Evolutionary conservation across 371 early-diverging fungal genomes (phyloP).

Genomic region (Mucor saturninus): DNA sequence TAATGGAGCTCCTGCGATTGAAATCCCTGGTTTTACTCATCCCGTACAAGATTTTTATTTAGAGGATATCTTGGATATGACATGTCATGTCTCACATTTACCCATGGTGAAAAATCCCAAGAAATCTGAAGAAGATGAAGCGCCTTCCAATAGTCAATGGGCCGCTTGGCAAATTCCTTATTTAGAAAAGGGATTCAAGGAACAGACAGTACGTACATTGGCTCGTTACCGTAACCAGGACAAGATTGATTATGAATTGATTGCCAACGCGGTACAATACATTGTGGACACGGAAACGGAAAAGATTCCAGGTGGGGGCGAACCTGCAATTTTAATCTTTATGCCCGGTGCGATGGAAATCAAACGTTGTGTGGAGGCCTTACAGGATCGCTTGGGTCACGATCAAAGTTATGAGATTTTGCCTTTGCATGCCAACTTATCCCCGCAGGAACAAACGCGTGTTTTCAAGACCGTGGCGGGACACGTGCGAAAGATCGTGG

Average conservation of each 20-base stretch:
- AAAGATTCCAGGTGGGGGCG: conserved; percentile 36
- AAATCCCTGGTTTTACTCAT: conserved; percentile 81
- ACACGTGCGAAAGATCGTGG: conserved; percentile 84
- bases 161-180: conserved; percentile 52
- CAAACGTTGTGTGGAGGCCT: conserved; percentile 65
- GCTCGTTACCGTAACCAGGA: conserved; percentile 55
- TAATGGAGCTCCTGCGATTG: conserved; percentile 65
- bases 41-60: conserved; percentile 76
- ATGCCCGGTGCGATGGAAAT: conserved; percentile 83
- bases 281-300: conserved; percentile 57
- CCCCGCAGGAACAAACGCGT: conserved; percentile 70
- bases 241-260: conserved; percentile 71
- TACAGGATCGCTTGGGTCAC: conserved; percentile 37
- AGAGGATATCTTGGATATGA: conserved; percentile 61
- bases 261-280: conserved; percentile 62
- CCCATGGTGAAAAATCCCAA: conserved; percentile 39
- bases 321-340: conserved; percentile 74
- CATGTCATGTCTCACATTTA: conserved; percentile 49
- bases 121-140: conserved; percentile 38
- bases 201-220: conserved; percentile 48
- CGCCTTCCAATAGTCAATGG: conserved; percentile 35
- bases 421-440: conserved; percentile 79
- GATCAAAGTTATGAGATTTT: conserved; percentile 47
- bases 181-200: conserved; percentile 50
- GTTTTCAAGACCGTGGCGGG: conserved; percentile 64